Base-by-base conservation (phyloP, 2,329 filamentous ascomycete genomes). In the Paecilomyces formosus region DNA sequence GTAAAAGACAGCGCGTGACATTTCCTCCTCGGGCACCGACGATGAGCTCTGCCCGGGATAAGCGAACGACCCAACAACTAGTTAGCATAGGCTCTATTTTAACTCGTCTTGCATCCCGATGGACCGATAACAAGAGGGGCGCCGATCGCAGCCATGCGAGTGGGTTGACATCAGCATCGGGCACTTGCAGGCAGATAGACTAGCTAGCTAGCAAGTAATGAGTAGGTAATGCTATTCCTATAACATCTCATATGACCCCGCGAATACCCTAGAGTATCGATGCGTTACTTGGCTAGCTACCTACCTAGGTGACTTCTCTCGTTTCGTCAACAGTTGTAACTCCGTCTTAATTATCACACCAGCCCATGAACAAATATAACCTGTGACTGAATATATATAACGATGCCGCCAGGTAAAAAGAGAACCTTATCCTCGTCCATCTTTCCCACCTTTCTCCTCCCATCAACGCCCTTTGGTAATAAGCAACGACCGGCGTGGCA, bases 391-490 rank as follows among this genome's bases (percentile, higher is more conserved):
- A 18, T 18, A 52, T 24, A 52, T 55, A 35, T 11, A 4, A 55
- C 33, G 7, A 33, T 54, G 60, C n/a, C 3, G 66, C 52, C 63
- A 9, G 24, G 15, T 50, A 65, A 62, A 50, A 61, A 60, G 6
- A 50, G 61, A 21, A 31, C 18, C 24, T 58, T 56, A 45, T 64
- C 55, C 50, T 30, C 73, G 33, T 63, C 73, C 13, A 62, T 78
- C 62, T 82, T 83, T 69, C 79, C 81, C 15, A 78, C 76, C 45
- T 83, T 81, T 64, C 73, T 83, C 52, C 70, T 81, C 57, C 78
- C 79, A 8, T 75, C 79, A 13, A 67, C 77, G 3, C 73, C 78
- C 12, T 81, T 82, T 68, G 77, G 77, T 39, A 71, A 76, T 52
- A 65, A 57, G 30, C 57, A 60, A 33, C 60, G 55, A 12, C 57